These are phyloP conservation scores for Trichophyton equinum DNA, from an alignment of 2,329 filamentous ascomycete species.

Conservation along the genomic window DNA sequence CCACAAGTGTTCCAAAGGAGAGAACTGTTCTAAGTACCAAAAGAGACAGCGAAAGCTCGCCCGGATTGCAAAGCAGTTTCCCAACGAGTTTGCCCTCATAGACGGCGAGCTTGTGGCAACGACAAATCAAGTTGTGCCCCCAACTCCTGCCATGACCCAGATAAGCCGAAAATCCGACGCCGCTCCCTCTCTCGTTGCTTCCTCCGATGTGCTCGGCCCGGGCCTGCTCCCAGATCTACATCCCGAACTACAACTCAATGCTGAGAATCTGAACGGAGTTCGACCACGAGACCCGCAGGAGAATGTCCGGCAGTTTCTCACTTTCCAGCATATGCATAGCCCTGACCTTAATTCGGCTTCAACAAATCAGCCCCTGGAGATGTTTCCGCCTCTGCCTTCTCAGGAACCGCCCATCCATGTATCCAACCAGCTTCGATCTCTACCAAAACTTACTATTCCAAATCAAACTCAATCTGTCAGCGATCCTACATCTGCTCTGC, in stretches of 20 bases:
- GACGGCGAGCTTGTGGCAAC: constrained; percentile 49
- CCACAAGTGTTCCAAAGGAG: constrained; percentile 74
- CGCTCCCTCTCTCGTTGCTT: constrained; percentile 73
- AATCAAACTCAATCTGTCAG: constrained; percentile 20
- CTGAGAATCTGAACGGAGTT: constrained; percentile 57
- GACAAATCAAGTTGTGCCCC: constrained; percentile 47
- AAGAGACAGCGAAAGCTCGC: constrained; percentile 68
- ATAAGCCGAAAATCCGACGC: constrained; percentile 54
- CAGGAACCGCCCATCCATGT: constrained; percentile 27
- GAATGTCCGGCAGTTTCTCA: constrained; percentile 82
- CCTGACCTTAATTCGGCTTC: constrained; percentile 54
- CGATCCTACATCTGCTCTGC: constrained; percentile 19
- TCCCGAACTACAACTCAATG: constrained; percentile 56
- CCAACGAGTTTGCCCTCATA: constrained; percentile 47
- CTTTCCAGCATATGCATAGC: constrained; percentile 54
- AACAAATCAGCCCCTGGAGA: constrained; percentile 40
- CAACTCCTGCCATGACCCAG: constrained; percentile 43
- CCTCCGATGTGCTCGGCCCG: constrained; percentile 77
- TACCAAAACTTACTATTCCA: constrained; percentile 48
- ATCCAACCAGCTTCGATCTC: constrained; percentile 36
- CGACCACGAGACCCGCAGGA: constrained; percentile 72
- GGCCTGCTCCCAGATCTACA: constrained; percentile 49
- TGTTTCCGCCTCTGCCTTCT: constrained; percentile 30
- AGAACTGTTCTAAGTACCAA: constrained; percentile 69
- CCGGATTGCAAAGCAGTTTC: constrained; percentile 62